These are phyloP conservation scores for Trichocomaceae sp. DNA, from an alignment of 2,329 filamentous ascomycete genomes.

Conservation along the genomic window DNA sequence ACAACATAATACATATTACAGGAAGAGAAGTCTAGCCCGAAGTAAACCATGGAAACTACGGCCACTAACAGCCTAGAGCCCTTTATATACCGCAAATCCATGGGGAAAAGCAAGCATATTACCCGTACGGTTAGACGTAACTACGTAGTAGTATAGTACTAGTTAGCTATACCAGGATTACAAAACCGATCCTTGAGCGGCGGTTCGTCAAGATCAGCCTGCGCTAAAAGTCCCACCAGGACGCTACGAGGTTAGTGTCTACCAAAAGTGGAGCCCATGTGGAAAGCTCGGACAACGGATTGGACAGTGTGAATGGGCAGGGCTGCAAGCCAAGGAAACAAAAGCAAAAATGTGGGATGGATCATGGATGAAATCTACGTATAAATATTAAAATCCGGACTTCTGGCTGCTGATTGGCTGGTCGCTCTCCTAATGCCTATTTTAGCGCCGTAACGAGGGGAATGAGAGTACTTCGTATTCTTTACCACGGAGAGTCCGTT, in stretches of 20 bases:
- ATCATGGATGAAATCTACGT: background rate
- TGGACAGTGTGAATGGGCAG: background rate
- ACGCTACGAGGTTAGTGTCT: background rate
- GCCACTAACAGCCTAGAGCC: slow-evolving; percentile 5
- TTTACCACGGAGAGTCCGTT: background rate
- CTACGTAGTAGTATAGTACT: too few species aligned
- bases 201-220: slow-evolving; percentile 4
- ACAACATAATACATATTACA: too few species aligned
- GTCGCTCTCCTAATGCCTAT: slow-evolving; percentile 6
- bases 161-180: background rate
- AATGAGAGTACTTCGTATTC: too few species aligned
- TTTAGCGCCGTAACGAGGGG: slow-evolving; percentile 12
- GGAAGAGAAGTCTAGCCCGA: slow-evolving; percentile 16
- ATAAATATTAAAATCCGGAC: background rate
- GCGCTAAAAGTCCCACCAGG: background rate
- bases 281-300: background rate
- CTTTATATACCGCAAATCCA: slow-evolving; percentile 11
- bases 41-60: slow-evolving; percentile 4
- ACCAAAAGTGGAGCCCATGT: background rate
- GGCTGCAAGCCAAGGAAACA: too few species aligned
- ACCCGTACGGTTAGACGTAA: too few species aligned
- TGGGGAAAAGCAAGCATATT: slow-evolving; percentile 4
- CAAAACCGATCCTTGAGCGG: slow-evolving; percentile 9
- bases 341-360: background rate
- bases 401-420: slow-evolving; percentile 3